These are phyloP conservation scores for Poa pratensis DNA, from an alignment of 176 grass and related monocot species.

Conservation along the genomic window DNA sequence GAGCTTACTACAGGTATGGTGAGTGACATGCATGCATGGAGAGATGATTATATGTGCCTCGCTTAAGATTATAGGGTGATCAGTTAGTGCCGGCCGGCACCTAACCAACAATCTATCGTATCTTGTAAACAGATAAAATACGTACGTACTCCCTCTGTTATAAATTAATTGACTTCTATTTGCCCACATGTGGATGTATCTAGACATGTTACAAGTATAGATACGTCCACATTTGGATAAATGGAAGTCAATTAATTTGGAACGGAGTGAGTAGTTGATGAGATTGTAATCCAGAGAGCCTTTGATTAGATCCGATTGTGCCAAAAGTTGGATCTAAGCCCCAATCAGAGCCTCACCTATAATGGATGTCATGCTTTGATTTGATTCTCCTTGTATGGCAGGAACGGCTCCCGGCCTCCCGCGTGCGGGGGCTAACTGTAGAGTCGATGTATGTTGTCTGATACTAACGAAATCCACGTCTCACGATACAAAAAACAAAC, in stretches of 20 bases:
- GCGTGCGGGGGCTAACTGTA: not conserved
- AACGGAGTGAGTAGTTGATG: no score
- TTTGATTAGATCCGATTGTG: constrained; percentile 32
- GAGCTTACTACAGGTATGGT: not conserved
- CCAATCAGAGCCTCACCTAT: constrained; percentile 34
- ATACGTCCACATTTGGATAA: no score
- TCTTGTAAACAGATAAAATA: constrained; percentile 40
- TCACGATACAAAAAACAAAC: not conserved
- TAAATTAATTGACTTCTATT: no score
- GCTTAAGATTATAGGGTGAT: not conserved
- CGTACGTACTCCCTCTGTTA: no score
- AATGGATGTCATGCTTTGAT: constrained; percentile 51
- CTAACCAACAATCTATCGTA: constrained; percentile 40
- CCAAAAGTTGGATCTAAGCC: constrained; percentile 18
- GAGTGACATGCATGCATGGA: not conserved
- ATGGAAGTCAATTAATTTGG: no score
- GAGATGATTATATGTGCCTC: not conserved
- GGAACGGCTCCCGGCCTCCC: not conserved
- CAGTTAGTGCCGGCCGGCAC: constrained; percentile 6
- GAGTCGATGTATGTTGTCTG: constrained; percentile 43
- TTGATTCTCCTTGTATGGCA: constrained; percentile 42
- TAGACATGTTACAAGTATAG: no score
- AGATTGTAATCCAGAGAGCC: constrained; percentile 16
- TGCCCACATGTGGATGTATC: no score
- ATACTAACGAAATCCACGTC: constrained; percentile 48